Conservation (phyloP, 257 asterid genomes). For the Rauvolfia tetraphylla region DNA sequence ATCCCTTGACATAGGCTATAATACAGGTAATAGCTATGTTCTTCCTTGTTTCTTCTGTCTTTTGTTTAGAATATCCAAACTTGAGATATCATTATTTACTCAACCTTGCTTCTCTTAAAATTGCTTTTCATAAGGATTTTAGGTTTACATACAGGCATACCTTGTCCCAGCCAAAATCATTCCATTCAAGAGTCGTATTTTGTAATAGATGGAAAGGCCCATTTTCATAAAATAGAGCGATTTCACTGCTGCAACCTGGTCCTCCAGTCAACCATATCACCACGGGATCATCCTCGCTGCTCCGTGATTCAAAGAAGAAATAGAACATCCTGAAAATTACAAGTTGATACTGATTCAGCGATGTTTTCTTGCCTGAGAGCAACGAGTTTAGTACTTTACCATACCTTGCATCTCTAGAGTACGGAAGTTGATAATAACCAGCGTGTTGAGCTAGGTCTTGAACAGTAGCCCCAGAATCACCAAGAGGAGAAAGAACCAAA, state of each 20-base stretch:
- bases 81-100: background rate
- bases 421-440: slow-evolving; percentile 41
- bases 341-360: background rate
- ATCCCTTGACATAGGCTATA: background rate
- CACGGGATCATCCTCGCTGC: slow-evolving; percentile 69
- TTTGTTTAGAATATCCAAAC: background rate
- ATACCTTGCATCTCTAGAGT: slow-evolving; percentile 34
- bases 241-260: slow-evolving; percentile 97
- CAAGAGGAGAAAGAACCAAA: slow-evolving; percentile 20
- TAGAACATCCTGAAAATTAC: slow-evolving; percentile 72
- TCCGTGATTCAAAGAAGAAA: slow-evolving; percentile 88
- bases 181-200: slow-evolving; percentile 69
- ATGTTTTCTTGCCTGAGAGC: background rate
- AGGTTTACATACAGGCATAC: slow-evolving; percentile 13
- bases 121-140: no score
- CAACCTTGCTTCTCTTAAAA: background rate
- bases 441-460: slow-evolving; percentile 41
- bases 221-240: slow-evolving; percentile 94
- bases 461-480: slow-evolving; percentile 30
- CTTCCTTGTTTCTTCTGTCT: background rate
- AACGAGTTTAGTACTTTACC: background rate
- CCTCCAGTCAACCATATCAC: slow-evolving; percentile 99
- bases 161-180: slow-evolving; percentile 75
- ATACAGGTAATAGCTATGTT: no score
- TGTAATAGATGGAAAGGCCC: slow-evolving; percentile 78